Evolutionary conservation across 75 land plant species (phyloP).

Genomic region (Sequoia sempervirens): DNA sequence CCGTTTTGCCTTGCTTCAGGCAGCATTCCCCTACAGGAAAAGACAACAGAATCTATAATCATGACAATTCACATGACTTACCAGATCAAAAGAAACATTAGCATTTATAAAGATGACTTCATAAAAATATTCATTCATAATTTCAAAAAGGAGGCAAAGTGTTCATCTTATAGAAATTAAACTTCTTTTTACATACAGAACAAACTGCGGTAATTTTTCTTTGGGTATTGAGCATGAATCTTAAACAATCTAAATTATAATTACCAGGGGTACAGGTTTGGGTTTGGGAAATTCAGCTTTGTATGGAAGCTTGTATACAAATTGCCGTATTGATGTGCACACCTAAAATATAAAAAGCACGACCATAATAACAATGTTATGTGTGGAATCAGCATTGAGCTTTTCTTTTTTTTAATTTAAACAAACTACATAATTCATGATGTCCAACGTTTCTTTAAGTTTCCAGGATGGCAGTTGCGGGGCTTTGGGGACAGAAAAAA

Average conservation of each 20-base stretch:
- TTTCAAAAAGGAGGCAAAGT: neutral
- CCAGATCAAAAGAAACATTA: neutral
- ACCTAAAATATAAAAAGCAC: neutral
- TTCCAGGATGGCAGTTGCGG: no score
- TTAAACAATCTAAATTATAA: neutral
- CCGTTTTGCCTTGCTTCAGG: neutral
- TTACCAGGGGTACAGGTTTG: neutral
- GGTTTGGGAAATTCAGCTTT: neutral
- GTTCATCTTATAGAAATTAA: neutral
- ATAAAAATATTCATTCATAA: neutral
- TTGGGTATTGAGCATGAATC: neutral
- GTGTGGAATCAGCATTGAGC: neutral
- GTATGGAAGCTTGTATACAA: neutral
- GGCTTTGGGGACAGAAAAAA: no score
- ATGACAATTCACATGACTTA: neutral
- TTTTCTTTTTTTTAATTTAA: no score
- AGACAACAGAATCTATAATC: constrained; percentile 2
- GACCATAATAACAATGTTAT: no score
- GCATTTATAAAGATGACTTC: neutral
- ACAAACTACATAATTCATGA: no score
- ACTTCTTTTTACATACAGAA: neutral
- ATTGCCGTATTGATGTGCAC: neutral
- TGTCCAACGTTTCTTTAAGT: no score
- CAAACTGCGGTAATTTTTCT: neutral
- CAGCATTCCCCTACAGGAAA: constrained; percentile 4